These are phyloP conservation scores for Aspergillus fumigatiaffinis DNA, from an alignment of 2,329 filamentous ascomycete species.

Conservation along the genomic window DNA sequence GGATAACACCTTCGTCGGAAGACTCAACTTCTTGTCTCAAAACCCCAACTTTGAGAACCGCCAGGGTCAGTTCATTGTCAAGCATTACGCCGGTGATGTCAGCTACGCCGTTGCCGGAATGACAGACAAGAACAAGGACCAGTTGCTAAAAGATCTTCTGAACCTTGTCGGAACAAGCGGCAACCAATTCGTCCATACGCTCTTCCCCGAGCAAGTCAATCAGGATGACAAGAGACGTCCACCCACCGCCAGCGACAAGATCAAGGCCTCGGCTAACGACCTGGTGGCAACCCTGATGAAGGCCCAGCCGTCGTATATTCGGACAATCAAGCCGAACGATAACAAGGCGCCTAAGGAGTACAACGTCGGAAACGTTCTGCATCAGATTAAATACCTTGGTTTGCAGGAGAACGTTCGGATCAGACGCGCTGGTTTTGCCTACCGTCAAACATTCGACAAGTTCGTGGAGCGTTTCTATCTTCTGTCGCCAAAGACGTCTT, in stretches of 20 bases:
- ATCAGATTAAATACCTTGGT: constrained; percentile 98
- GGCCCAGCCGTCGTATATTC: constrained; percentile 93
- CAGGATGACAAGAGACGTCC: constrained; percentile 93
- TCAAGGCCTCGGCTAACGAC: constrained; percentile 90
- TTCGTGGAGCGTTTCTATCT: constrained; percentile 98
- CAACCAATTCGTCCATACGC: constrained; percentile 78
- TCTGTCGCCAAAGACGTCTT: constrained; percentile 88
- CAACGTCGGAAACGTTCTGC: constrained; percentile 84
- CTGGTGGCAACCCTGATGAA: constrained; percentile 95
- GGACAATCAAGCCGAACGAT: constrained; percentile 98
- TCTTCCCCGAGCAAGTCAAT: constrained; percentile 92
- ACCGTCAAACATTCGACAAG: constrained; percentile 95
- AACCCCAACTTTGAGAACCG: constrained; percentile 88
- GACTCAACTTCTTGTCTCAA: constrained; percentile 78
- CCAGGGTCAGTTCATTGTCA: constrained; percentile 96
- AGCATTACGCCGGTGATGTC: constrained; percentile 97
- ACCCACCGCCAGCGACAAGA: constrained; percentile 93
- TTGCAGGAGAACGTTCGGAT: constrained; percentile 99
- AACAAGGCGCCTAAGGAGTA: constrained; percentile 96
- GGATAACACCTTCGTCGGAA: constrained; percentile 92
- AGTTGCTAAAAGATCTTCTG: constrained; percentile 87
- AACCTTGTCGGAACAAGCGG: constrained; percentile 79
- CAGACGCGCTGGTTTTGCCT: constrained; percentile 91
- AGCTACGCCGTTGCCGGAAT: constrained; percentile 92
- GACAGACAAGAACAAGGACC: constrained; percentile 99